These are phyloP conservation scores for Boletus fagicola DNA, from an alignment of 768 basidiomycete species.

Conservation along the genomic window DNA sequence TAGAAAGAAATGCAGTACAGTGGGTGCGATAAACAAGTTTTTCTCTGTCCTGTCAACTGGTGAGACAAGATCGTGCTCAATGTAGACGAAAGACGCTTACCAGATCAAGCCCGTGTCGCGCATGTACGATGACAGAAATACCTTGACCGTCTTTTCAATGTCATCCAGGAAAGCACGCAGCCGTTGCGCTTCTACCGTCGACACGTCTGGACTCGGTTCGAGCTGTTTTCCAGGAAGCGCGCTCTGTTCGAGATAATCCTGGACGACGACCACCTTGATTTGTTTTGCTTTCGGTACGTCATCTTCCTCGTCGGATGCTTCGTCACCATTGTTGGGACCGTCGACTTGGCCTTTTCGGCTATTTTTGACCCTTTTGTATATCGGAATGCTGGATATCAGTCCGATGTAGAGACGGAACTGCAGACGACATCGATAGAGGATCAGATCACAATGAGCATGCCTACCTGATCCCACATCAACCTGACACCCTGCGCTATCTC, in stretches of 20 bases:
- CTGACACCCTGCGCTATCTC: constrained; percentile 30
- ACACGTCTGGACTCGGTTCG: constrained; percentile 18
- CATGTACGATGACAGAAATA: constrained; percentile 72
- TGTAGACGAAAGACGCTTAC: constrained; percentile 33
- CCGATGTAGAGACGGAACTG: constrained; percentile 35
- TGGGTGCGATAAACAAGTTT: constrained; percentile 43
- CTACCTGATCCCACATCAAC: constrained; percentile 32
- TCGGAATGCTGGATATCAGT: constrained; percentile 29
- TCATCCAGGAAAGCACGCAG: constrained; percentile 56
- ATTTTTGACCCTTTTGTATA: constrained; percentile 31
- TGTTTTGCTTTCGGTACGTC: constrained; percentile 24
- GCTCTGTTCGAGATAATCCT: constrained; percentile 30
- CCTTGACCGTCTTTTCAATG: constrained; percentile 55
- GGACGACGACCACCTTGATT: constrained; percentile 22
- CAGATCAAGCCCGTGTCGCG: constrained; percentile 64
- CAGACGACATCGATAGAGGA: neutral
- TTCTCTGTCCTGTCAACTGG: constrained; percentile 37
- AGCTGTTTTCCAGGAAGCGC: constrained; percentile 31
- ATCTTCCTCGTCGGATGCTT: constrained; percentile 28
- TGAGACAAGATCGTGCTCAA: constrained; percentile 8
- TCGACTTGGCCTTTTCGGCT: constrained; percentile 22
- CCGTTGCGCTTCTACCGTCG: constrained; percentile 17
- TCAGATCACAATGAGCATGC: neutral
- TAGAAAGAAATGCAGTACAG: constrained; percentile 45
- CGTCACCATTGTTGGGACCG: constrained; percentile 33